A percentile compares a stretch with the other conserved stretches of the same genome.
Conservation (phyloP, 441 rosid species). For the Populus hybrid region DNA sequence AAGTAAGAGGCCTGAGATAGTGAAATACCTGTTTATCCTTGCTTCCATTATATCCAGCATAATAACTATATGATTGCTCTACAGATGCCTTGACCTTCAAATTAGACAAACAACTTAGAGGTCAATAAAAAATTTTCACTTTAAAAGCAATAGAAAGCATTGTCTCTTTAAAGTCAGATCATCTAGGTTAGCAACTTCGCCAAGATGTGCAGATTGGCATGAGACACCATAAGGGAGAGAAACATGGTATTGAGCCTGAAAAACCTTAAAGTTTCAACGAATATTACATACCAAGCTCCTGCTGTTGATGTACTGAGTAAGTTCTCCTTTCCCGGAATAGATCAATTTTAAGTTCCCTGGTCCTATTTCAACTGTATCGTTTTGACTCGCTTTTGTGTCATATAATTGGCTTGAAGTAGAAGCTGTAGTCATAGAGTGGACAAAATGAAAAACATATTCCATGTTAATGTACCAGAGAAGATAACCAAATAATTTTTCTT, state of each 20-base stretch:
- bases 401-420: slow-evolving; percentile 30
- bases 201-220: background rate
- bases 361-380: slow-evolving; percentile 55
- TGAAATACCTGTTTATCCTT: slow-evolving; percentile 44
- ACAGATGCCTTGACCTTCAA: slow-evolving; percentile 60
- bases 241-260: background rate
- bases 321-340: slow-evolving; percentile 47
- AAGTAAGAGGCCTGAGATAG: background rate
- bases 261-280: slow-evolving; percentile 9
- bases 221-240: background rate
- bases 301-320: slow-evolving; percentile 49
- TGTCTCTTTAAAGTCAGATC: background rate
- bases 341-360: slow-evolving; percentile 65
- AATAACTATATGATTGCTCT: slow-evolving; percentile 68
- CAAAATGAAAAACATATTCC: background rate
- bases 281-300: slow-evolving; percentile 52
- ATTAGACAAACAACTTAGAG: slow-evolving; percentile 9
- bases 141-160: background rate
- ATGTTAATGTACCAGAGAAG: slow-evolving; percentile 2
- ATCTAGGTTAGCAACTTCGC: background rate
- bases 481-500: background rate
- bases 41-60: slow-evolving; percentile 63
- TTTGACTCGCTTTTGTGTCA: slow-evolving; percentile 32
- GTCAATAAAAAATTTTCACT: background rate
- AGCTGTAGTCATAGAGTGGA: slow-evolving; percentile 23